phyloP scores from a whole-genome alignment of 2,329 filamentous ascomycete species.

The Colletotrichum sidae region DNA sequence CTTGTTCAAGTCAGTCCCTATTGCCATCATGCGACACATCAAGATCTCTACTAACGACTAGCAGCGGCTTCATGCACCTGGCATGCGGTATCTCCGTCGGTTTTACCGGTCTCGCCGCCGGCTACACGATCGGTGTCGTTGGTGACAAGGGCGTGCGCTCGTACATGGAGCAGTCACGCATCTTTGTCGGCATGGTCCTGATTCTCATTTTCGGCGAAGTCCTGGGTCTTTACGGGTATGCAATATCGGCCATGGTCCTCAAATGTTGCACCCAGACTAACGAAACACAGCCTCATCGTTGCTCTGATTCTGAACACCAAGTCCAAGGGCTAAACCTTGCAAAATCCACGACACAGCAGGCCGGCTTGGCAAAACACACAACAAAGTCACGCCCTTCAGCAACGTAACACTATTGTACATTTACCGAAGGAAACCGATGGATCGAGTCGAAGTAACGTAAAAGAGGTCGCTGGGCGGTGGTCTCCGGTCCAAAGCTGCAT shows the following conservation, averaged over 20 bases:
- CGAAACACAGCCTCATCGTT: slow-evolving; percentile 79
- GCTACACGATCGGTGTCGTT: slow-evolving; percentile 95
- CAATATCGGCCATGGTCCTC: slow-evolving; percentile 19
- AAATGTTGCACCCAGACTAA: neutral
- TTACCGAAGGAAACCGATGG: slow-evolving; percentile 30
- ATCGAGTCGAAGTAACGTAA: slow-evolving; percentile 31
- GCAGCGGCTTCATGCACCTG: slow-evolving; percentile 90
- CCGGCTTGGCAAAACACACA: slow-evolving; percentile 18
- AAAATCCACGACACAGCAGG: slow-evolving; percentile 4
- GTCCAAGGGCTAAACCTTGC: slow-evolving; percentile 66
- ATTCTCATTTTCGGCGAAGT: slow-evolving; percentile 99
- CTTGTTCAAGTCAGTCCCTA: slow-evolving; percentile 77
- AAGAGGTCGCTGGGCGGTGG: slow-evolving; percentile 33
- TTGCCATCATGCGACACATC: neutral
- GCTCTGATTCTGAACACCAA: slow-evolving; percentile 94
- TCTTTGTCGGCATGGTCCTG: slow-evolving; percentile 98
- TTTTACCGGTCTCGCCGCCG: slow-evolving; percentile 90
- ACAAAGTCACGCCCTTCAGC: slow-evolving; percentile 23
- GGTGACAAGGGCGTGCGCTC: slow-evolving; percentile 93
- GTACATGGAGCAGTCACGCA: slow-evolving; percentile 95
- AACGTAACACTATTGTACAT: slow-evolving; percentile 34
- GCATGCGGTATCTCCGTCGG: slow-evolving; percentile 92
- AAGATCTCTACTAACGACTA: slow-evolving; percentile 36
- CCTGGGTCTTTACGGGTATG: slow-evolving; percentile 93
- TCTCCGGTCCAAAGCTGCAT: slow-evolving; percentile 41